phyloP scores from a whole-genome alignment of 2,329 filamentous ascomycete species.

The Neopestalotiopsis rosae region DNA sequence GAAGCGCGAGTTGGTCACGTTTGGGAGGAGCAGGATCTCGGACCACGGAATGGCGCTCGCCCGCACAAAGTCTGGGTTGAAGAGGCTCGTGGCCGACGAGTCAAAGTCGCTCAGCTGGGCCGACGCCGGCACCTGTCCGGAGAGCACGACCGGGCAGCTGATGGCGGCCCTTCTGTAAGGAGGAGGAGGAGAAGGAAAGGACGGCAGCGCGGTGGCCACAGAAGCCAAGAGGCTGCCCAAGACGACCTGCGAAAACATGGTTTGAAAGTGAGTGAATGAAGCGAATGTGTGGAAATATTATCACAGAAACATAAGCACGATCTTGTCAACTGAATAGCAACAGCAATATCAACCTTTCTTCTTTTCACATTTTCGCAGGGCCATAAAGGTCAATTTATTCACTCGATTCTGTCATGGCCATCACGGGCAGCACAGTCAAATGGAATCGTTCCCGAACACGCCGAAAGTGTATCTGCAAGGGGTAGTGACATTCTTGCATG shows the following conservation, averaged over 20 bases:
- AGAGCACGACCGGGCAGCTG: conserved; percentile 34
- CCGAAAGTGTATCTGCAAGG: conserved; percentile 4
- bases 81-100: conserved; percentile 34
- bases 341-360: too few relatives aligned
- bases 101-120: conserved; percentile 35
- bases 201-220: background rate
- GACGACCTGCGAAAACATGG: conserved; percentile 9
- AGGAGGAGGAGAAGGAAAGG: background rate
- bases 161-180: conserved; percentile 21
- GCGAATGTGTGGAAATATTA: too few relatives aligned
- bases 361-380: background rate
- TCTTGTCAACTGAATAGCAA: too few relatives aligned
- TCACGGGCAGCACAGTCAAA: background rate
- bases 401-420: background rate
- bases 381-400: background rate
- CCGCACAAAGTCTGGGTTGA: conserved; percentile 37
- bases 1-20: conserved; percentile 41
- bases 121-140: conserved; percentile 31
- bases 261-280: background rate
- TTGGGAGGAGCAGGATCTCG: conserved; percentile 33
- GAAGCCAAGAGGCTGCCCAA: conserved; percentile 7
- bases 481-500: background rate
- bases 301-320: too few relatives aligned
- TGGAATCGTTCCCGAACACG: background rate
- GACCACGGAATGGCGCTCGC: conserved; percentile 33